Evolutionary conservation across 371 early-diverging fungal species (phyloP).

Genomic region (Rhizopus delemar): DNA sequence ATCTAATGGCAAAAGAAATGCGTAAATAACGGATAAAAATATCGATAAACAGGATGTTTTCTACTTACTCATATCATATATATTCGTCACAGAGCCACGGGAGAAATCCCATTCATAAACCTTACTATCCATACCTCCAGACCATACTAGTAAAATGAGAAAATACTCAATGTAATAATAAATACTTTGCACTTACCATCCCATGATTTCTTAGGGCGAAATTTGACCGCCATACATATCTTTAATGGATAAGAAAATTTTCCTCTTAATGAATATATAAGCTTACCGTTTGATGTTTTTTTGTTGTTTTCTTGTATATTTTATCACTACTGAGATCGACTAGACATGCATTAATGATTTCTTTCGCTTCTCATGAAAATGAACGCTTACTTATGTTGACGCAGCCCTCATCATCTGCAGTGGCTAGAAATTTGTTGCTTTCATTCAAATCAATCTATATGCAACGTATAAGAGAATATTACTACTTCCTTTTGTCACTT

Average conservation of each 20-base stretch:
- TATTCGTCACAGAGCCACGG: conserved; percentile 29
- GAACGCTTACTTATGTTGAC: conserved; percentile 40
- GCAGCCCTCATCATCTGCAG: conserved; percentile 47
- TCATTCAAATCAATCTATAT: conserved; percentile 48
- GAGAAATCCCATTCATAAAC: conserved; percentile 52
- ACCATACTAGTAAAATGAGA: conserved; percentile 36
- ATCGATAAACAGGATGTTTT: background rate
- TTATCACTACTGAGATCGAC: conserved; percentile 47
- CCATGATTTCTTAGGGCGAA: conserved; percentile 48
- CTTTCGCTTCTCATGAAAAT: background rate
- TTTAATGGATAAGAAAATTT: conserved; percentile 3
- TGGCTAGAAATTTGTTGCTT: conserved; percentile 39
- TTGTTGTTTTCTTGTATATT: conserved; percentile 40
- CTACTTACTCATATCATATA: conserved; percentile 36
- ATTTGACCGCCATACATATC: conserved; percentile 51
- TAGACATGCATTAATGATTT: conserved; percentile 5
- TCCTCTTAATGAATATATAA: background rate
- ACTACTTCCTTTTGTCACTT: background rate
- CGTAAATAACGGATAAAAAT: background rate
- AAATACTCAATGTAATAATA: background rate
- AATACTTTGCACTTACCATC: conserved; percentile 30
- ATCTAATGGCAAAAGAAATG: conserved; percentile 14
- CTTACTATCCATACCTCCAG: conserved; percentile 52
- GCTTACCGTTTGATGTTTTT: conserved; percentile 41
- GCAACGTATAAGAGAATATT: too few species aligned